Evolutionary conservation across 176 grass and related monocot genomes (phyloP).

Genomic region (Saccharum officinarum): DNA sequence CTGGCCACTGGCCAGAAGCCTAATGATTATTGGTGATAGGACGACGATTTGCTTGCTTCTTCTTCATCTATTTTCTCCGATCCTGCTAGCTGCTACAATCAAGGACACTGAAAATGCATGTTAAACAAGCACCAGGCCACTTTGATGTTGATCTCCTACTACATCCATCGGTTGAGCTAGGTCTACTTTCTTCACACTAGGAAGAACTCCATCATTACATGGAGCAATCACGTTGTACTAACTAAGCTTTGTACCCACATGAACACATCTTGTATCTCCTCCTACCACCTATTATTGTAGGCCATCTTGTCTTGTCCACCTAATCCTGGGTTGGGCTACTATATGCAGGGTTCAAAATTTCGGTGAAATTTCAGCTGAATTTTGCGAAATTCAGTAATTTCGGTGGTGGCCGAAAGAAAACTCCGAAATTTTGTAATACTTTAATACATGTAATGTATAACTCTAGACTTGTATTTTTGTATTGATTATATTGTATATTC

Average conservation of each 20-base stretch:
- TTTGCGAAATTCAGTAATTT: too few relatives aligned
- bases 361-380: too few relatives aligned
- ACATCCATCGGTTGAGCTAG: background rate
- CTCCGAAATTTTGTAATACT: too few relatives aligned
- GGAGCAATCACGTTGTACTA: background rate
- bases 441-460: too few relatives aligned
- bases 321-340: background rate
- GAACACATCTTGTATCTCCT: background rate
- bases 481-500: too few relatives aligned
- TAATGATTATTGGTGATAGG: background rate
- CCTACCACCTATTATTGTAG: background rate
- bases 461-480: too few relatives aligned
- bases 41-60: background rate
- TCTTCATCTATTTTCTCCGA: background rate
- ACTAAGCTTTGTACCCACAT: background rate
- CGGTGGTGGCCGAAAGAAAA: too few relatives aligned
- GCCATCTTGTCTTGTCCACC: background rate
- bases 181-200: background rate
- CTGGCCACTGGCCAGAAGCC: background rate
- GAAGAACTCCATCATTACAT: background rate
- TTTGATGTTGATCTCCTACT: background rate
- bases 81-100: background rate
- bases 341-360: too few relatives aligned
- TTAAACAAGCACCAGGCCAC: background rate
- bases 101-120: background rate